Evolutionary conservation across 2,329 filamentous ascomycete species (phyloP), one percentile per base, ranked within the genome.

Genomic region (Colletotrichum higginsianum): DNA sequence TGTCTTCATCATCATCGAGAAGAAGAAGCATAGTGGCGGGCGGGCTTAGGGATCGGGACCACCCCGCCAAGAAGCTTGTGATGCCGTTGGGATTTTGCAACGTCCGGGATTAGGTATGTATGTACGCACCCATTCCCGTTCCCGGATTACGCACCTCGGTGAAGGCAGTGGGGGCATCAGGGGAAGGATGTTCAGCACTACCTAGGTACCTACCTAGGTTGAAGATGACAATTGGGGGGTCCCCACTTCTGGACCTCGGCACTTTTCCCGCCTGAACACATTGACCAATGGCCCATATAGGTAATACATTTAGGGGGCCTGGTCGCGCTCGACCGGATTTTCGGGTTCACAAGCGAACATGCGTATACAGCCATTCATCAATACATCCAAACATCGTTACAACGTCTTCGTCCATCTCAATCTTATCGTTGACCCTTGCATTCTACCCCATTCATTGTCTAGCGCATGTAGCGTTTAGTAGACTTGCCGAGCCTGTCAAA

Each of bases 181-280:
- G 12, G 38, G n/a, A 7, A n/a, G 49, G 23, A 23, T 21, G 12
- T 30, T 49, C 58, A 23, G 46, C n/a, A 8, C 58, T 49, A 12
- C 35, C 35, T 38, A 38, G 35, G 9, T 38, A 38, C 35, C 35
- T 38, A 38, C 35, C 35, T 38, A 38, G 35, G 35, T 38, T 40
- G 16, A 57, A 42, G 50, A 38, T 61, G 49, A 55, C 49, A 63
- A 57, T 52, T 67, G n/a, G 2, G n/a, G n/a, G 2, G n/a, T 38
- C 68, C 15, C 68, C 68, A 67, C 57, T 26, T 57, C 40, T 68
- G 64, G 64, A 71, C 68, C 68, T 71, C 68, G 68, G 68, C 64
- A 71, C 57, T 68, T 63, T 67, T 42, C 46, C 58, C 40, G 35
- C 30, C 50, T 18, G 46, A 11, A 35, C 58, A 50, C 13, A 50